These are phyloP conservation scores for Teratosphaeria gauchensis DNA, from an alignment of 2,329 filamentous ascomycete species.

Conservation along the genomic window DNA sequence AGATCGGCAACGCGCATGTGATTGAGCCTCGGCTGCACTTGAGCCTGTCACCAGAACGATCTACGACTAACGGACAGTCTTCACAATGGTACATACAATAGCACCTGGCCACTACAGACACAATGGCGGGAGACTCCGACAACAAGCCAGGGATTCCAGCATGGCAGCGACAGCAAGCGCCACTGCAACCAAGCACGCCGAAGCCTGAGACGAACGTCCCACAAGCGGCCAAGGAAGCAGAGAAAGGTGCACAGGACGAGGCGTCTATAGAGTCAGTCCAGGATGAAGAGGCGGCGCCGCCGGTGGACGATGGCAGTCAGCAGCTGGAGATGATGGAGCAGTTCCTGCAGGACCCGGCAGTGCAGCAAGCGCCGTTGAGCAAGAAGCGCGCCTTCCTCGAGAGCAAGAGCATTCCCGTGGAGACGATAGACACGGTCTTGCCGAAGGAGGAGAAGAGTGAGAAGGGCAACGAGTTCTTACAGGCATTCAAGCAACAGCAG, in stretches of 20 bases:
- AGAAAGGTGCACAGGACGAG: not conserved
- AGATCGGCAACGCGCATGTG: not conserved
- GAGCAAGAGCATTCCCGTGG: constrained; percentile 60
- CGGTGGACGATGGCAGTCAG: constrained; percentile 1
- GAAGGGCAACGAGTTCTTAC: constrained; percentile 6
- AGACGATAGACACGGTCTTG: constrained; percentile 61
- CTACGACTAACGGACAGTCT: too few relatives aligned
- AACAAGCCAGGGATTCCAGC: constrained; percentile 22
- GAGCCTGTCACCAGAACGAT: not conserved
- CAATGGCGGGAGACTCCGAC: constrained; percentile 18
- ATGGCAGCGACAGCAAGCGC: constrained; percentile 23
- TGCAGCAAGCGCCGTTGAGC: constrained; percentile 58
- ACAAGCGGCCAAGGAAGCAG: not conserved
- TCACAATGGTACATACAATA: not conserved
- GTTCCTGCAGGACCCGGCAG: constrained; percentile 67
- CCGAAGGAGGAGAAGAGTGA: not conserved
- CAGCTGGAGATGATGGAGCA: constrained; percentile 57
- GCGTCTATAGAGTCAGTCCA: constrained; percentile 1
- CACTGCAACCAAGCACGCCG: not conserved
- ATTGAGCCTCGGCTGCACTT: not conserved
- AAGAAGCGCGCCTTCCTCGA: constrained; percentile 69
- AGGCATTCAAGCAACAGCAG: constrained; percentile 15
- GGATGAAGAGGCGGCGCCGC: constrained; percentile 1
- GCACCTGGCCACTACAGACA: not conserved
- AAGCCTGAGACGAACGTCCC: not conserved